phyloP scores from a whole-genome alignment of 805 yeast genomes.

The Candida loeiensis region DNA sequence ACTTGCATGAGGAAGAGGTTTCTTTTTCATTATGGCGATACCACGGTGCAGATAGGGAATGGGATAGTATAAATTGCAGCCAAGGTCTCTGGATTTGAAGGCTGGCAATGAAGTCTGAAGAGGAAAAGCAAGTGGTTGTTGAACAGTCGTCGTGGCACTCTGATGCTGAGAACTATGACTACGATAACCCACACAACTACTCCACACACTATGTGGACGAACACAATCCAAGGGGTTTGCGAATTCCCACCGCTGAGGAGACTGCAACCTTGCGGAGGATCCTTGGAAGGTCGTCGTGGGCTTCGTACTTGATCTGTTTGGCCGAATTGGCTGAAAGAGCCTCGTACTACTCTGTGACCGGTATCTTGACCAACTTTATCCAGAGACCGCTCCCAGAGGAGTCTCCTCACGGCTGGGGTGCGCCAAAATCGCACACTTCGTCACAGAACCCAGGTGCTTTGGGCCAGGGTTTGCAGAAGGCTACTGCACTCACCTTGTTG shows the following conservation, averaged over 20 bases:
- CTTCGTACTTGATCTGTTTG: constrained; percentile 46
- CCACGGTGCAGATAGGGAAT: not conserved
- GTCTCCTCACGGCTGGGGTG: constrained; percentile 45
- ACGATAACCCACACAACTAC: constrained; percentile 17
- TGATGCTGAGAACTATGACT: constrained; percentile 12
- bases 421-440: constrained; percentile 24
- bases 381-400: constrained; percentile 51
- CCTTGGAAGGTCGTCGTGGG: constrained; percentile 47
- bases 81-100: not conserved
- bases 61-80: not conserved
- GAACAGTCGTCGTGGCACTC: constrained; percentile 4
- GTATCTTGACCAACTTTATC: constrained; percentile 46
- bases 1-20: not conserved
- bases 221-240: constrained; percentile 35
- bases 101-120: constrained; percentile 1
- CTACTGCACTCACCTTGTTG: constrained; percentile 46
- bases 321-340: constrained; percentile 54
- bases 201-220: constrained; percentile 27
- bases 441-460: constrained; percentile 49
- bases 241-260: constrained; percentile 31
- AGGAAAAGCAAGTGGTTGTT: constrained; percentile 4
- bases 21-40: not conserved
- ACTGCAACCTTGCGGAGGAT: constrained; percentile 27
- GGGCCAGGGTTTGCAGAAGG: constrained; percentile 41
- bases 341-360: constrained; percentile 47